Conservation (phyloP, 768 basidiomycete species). For the Boletus rubroflammeus region DNA sequence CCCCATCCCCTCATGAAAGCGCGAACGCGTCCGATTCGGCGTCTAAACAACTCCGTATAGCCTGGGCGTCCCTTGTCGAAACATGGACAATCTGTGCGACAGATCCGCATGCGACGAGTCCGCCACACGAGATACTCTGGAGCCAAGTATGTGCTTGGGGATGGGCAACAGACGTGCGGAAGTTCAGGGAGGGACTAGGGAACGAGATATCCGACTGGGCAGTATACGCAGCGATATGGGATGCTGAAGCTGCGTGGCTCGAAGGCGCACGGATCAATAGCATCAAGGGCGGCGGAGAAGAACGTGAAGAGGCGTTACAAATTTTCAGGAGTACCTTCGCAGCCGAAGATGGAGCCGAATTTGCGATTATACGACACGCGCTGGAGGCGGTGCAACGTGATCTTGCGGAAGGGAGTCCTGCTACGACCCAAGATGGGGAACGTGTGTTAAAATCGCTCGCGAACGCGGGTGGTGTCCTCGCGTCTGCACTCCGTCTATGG, state of each 20-base stretch:
- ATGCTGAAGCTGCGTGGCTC: conserved; percentile 57
- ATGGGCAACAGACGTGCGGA: conserved; percentile 62
- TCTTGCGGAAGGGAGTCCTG: conserved; percentile 12
- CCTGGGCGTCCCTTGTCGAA: conserved; percentile 60
- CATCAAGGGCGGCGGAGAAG: conserved; percentile 58
- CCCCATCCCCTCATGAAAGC: conserved; percentile 18
- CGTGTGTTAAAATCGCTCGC: conserved; percentile 31
- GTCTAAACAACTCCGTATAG: conserved; percentile 32
- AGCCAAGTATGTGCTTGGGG: conserved; percentile 77
- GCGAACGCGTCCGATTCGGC: neutral
- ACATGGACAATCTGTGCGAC: conserved; percentile 79
- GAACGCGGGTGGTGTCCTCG: conserved; percentile 35
- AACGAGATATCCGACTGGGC: conserved; percentile 22
- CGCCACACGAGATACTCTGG: conserved; percentile 87
- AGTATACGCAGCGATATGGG: conserved; percentile 38
- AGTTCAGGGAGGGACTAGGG: conserved; percentile 35
- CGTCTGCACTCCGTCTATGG: conserved; percentile 59
- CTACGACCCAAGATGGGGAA: conserved; percentile 1
- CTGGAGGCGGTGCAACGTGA: conserved; percentile 33
- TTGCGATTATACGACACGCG: conserved; percentile 34
- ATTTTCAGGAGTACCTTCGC: conserved; percentile 39
- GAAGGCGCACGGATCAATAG: conserved; percentile 77
- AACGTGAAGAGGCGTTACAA: conserved; percentile 43
- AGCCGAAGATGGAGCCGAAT: conserved; percentile 30
- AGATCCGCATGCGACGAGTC: conserved; percentile 88